Base-by-base conservation (phyloP, 2,329 filamentous ascomycete genomes). In the Coniochaeta pulveracea region DNA sequence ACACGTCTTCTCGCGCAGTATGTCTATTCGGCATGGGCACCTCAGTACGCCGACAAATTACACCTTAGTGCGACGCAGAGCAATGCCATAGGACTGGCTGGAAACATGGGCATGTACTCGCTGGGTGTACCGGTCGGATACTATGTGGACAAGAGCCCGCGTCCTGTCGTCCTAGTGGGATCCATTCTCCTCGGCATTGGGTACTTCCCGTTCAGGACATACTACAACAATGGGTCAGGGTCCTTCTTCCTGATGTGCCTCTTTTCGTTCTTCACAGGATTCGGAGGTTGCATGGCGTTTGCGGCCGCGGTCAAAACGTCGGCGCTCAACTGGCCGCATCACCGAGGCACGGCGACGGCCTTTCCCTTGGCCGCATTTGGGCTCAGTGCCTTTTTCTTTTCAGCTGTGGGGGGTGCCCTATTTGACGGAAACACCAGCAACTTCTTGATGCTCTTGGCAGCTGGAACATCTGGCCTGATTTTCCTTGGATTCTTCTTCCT, bases 1-100 rank as follows among this genome's bases (percentile, higher is more conserved):
- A 27, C 19, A 19, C 12, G 28, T 10, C 14, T n/a, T 33, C 18
- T 36, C 25, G 35, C 16, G 30, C 43, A 95, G 85, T 96, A 98
- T 73, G 89, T 88, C 51, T 98, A 95, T 60, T 95, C 86, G 35
- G 89, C 89, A 58, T 98, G 91, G 88, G 86, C 85, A 10, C 91
- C 91, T 14, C 88, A 95, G 58, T 95, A 95, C 52, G 86, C 88
- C 32, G 79, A 93, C 49, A 78, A 74, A 46, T 67, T 98, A 47
- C 77, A 81, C 52, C 73, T 96, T 40, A 86, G 86, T 10, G 81
- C 91, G n/a, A 96, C 89, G 3, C 71, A 95, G 56, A 86, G 76
- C 57, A 96, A 98, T 57, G 58, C 96, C 43, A 88, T 98, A 51
- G 88, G 83, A 26, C 67, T 82, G n/a, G 71, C 75, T 29, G 83